A percentile compares a stretch with the other conserved stretches of the same genome.
phyloP scores from a whole-genome alignment of 371 early-diverging fungal genomes.

The Dichotomocladium elegans region DNA sequence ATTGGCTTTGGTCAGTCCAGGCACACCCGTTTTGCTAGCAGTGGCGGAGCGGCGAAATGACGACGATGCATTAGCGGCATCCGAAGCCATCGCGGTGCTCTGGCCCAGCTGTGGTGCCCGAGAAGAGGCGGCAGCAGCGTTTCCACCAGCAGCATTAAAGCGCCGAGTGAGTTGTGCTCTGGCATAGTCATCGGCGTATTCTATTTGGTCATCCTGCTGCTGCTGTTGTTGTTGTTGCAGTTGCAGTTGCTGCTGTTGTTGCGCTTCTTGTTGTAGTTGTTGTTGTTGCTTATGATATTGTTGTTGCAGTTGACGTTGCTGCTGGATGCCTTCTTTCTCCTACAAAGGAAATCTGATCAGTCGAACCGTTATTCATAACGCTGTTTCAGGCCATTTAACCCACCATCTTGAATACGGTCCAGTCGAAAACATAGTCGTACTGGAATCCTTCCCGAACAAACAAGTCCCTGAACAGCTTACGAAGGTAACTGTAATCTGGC shows the following conservation, averaged over 20 bases:
- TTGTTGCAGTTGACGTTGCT: constrained; percentile 1
- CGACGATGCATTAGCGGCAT: constrained; percentile 7
- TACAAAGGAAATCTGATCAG: not conserved
- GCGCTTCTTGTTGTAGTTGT: no score
- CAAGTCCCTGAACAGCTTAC: constrained; percentile 93
- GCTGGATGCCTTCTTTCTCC: constrained; percentile 17
- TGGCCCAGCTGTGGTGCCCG: constrained; percentile 8
- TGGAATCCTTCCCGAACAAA: constrained; percentile 92
- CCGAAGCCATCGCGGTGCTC: constrained; percentile 3
- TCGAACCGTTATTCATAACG: not conserved
- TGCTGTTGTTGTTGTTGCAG: not conserved
- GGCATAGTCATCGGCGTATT: not conserved
- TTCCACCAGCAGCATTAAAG: not conserved
- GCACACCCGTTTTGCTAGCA: constrained; percentile 4
- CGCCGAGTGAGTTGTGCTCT: not conserved
- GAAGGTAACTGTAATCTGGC: constrained; percentile 98
- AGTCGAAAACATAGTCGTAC: constrained; percentile 98
- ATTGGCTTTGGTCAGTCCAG: constrained; percentile 7
- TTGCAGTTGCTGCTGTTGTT: constrained; percentile 4
- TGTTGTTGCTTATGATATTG: constrained; percentile 1
- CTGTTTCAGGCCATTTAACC: not conserved
- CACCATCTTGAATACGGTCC: constrained; percentile 65
- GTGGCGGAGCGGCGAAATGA: constrained; percentile 21
- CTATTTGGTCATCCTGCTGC: no score
- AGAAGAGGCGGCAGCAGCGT: constrained; percentile 12